Evolutionary conservation across 208 protist genomes (phyloP).

Genomic region (Acanthamoeba royreba): DNA sequence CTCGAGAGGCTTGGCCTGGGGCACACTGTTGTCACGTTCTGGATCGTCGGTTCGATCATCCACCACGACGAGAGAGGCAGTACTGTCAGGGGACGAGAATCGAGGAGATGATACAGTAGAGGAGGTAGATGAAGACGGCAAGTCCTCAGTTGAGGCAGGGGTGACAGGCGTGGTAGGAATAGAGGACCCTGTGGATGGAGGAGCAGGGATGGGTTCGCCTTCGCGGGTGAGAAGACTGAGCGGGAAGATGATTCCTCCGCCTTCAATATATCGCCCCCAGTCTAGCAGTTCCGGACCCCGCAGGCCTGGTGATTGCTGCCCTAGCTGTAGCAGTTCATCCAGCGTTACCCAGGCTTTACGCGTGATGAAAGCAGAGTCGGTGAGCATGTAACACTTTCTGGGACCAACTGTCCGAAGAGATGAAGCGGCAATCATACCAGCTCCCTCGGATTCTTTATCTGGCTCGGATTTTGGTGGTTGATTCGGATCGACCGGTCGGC

Average conservation of each 20-base stretch:
- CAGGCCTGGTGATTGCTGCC: background rate
- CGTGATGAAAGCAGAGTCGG: background rate
- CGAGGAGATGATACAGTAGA: too few species aligned
- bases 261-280: background rate
- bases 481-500: background rate
- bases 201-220: background rate
- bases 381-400: background rate
- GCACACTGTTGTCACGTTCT: too few species aligned
- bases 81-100: too few species aligned
- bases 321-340: background rate
- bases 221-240: background rate
- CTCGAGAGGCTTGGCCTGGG: too few species aligned
- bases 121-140: too few species aligned
- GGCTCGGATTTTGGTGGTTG: background rate
- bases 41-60: too few species aligned
- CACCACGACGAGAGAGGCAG: too few species aligned
- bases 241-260: background rate
- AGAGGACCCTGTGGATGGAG: background rate
- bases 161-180: background rate
- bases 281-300: conserved; percentile 24
- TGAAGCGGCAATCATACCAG: background rate
- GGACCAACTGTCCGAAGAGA: background rate
- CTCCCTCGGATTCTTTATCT: background rate
- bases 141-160: too few species aligned
- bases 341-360: conserved; percentile 6